Conservation (phyloP, 805 yeast genomes). For the Pichia heedii region DNA sequence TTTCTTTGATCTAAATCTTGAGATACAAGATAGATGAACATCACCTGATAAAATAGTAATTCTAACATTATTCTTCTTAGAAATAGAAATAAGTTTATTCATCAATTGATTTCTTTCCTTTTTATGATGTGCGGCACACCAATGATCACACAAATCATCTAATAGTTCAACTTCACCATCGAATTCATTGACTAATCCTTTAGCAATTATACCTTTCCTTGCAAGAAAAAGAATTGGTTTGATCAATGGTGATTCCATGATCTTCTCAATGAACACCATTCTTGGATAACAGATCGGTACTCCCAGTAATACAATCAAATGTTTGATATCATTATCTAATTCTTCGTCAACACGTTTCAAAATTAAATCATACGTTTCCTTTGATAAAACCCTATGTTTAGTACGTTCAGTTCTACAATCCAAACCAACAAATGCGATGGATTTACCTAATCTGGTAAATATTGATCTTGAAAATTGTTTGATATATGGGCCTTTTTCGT, state of each 20-base stretch:
- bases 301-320: slow-evolving; percentile 75
- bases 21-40: slow-evolving; percentile 82
- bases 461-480: slow-evolving; percentile 56
- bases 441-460: slow-evolving; percentile 65
- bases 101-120: slow-evolving; percentile 69
- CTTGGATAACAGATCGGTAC: slow-evolving; percentile 95
- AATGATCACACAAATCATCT: slow-evolving; percentile 92
- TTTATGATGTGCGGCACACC: slow-evolving; percentile 90
- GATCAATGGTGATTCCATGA: slow-evolving; percentile 54
- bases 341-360: slow-evolving; percentile 56
- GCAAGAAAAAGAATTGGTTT: slow-evolving; percentile 58
- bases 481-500: slow-evolving; percentile 57
- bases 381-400: slow-evolving; percentile 44
- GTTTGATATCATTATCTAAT: slow-evolving; percentile 46
- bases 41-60: slow-evolving; percentile 87
- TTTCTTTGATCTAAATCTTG: slow-evolving; percentile 57
- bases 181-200: slow-evolving; percentile 80
- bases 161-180: slow-evolving; percentile 87
- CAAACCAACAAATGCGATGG: slow-evolving; percentile 64
- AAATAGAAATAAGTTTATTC: slow-evolving; percentile 53
- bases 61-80: slow-evolving; percentile 55
- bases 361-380: slow-evolving; percentile 47
- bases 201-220: slow-evolving; percentile 50
- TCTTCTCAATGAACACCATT: slow-evolving; percentile 78
- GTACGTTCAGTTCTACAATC: slow-evolving; percentile 93